Evolutionary conservation across 257 asterid genomes (phyloP), one percentile per base, ranked within the genome.

Genomic region (Solanum tarijense): DNA sequence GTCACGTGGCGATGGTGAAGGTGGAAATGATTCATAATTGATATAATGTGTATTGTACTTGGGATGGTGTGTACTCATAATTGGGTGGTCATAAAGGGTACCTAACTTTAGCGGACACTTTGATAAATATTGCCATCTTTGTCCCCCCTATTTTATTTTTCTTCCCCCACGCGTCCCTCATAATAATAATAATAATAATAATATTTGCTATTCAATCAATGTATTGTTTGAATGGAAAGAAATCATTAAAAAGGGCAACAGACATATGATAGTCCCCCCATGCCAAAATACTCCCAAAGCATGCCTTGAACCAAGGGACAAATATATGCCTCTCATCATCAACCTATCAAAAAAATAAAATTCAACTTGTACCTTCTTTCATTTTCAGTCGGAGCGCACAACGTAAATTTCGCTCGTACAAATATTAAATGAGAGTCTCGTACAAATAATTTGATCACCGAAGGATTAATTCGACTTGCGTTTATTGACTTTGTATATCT

Each of bases 61-160:
- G 92, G 92, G 91, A 27, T 87, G 87, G 93, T 92, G 92, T 91
- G 94, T 83, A 75, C 93, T 93, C 93, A 94, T 95, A 90, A 94
- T 95, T 91, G 94, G 94, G 92, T 88, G 93, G 91, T 89, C 88
- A 89, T 87, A 86, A 90, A 91, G 92, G 86, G 84, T 41, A 89
- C 93, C 95, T 84, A 71, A 90, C 96, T 93, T 94, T 93, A 88
- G 83, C 91, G 88, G 94, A 93, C 96, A 94, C 86, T 86, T 86
- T 88, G 88, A 94, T 92, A 55, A 88, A 91, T 87, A 92, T 72
- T 89, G 89, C 87, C 88, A 52, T 74, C 87, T 31, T 84, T 75
- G 78, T 52, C 85, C 88, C 88, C 89, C 87, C 11, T 20, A 20
- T 1, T 68, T 29, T 6, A 0, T 72, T 5, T 58, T 62, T 27